phyloP scores from a whole-genome alignment of 73 alveolate genomes.

The Paramecium octaurelia region DNA sequence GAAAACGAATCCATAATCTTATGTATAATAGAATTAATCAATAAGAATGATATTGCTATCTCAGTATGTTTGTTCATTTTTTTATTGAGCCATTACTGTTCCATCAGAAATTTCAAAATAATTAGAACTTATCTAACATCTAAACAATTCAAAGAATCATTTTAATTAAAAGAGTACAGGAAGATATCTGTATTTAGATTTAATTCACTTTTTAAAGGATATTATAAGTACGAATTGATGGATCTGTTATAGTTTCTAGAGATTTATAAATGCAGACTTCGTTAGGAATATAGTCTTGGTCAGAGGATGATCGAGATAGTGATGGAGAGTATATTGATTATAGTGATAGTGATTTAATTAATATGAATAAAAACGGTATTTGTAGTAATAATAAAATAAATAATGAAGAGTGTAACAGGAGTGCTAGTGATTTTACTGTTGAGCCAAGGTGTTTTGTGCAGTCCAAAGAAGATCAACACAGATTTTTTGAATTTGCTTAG shows the following conservation, averaged over 20 bases:
- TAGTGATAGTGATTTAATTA: not conserved
- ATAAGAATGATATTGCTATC: too few species aligned
- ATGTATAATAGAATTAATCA: not conserved
- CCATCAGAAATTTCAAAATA: too few species aligned
- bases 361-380: slow-evolving; percentile 3
- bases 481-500: slow-evolving; percentile 34
- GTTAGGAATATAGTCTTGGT: not conserved
- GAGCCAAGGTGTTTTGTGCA: not conserved
- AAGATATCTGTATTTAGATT: not conserved
- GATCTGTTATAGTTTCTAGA: too few species aligned
- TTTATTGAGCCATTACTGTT: too few species aligned
- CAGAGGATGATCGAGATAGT: slow-evolving; percentile 11
- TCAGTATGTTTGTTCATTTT: too few species aligned
- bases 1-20: too few species aligned
- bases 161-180: too few species aligned
- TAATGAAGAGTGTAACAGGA: slow-evolving; percentile 23
- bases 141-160: too few species aligned
- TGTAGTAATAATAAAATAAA: not conserved
- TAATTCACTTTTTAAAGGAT: not conserved
- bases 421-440: not conserved
- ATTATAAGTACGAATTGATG: too few species aligned
- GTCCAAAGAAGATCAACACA: slow-evolving; percentile 32
- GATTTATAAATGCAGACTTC: not conserved
- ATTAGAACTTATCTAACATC: too few species aligned
- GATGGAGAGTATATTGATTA: not conserved